phyloP scores from a whole-genome alignment of 2,329 filamentous ascomycete genomes.

The Metarhizium guizhouense region DNA sequence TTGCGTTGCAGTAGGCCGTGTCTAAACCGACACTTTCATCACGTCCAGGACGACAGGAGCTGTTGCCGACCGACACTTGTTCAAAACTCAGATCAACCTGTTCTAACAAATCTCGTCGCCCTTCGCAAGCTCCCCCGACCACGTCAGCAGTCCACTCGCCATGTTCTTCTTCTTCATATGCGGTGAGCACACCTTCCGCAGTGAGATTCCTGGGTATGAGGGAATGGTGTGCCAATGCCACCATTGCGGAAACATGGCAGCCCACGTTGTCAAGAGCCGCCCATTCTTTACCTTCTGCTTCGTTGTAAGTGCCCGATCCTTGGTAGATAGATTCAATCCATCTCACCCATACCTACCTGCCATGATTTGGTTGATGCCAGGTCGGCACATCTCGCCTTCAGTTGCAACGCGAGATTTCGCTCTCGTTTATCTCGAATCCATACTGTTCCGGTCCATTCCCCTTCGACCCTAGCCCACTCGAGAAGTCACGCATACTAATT shows the following conservation, averaged over 20 bases:
- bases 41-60: no score
- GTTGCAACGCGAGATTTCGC: neutral
- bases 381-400: neutral
- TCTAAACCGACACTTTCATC: neutral
- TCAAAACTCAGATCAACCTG: no score
- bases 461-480: neutral
- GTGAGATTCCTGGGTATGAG: slow-evolving; percentile 52
- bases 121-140: no score
- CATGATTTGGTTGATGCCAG: neutral
- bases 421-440: neutral
- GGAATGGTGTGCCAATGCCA: slow-evolving; percentile 53
- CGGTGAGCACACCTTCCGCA: slow-evolving; percentile 53
- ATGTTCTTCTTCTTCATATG: slow-evolving; percentile 58
- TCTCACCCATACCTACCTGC: neutral
- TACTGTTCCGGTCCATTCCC: neutral
- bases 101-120: no score
- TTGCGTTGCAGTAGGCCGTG: neutral
- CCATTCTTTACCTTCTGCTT: slow-evolving; percentile 78
- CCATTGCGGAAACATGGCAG: slow-evolving; percentile 58
- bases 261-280: slow-evolving; percentile 51
- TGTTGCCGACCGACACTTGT: no score
- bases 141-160: slow-evolving; percentile 4
- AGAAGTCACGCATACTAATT: slow-evolving; percentile 10
- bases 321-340: neutral
- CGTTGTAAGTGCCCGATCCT: slow-evolving; percentile 38